Conservation (phyloP, 345 rosid genomes). For the Physaria fendleri region DNA sequence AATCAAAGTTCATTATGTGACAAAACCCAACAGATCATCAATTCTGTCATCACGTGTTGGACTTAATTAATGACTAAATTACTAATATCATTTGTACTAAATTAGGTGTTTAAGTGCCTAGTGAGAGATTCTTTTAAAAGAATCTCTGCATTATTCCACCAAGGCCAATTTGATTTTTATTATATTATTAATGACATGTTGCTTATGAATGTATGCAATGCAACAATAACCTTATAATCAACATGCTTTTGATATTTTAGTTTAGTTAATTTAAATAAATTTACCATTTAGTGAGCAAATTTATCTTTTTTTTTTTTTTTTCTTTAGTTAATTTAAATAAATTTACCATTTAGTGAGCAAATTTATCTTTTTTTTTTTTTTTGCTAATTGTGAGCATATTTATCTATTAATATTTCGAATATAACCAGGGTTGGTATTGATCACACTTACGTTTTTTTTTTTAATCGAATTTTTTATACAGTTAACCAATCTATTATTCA, state of each 20-base stretch:
- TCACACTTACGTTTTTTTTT: too few species aligned
- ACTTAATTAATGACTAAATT: neutral
- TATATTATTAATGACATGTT: neutral
- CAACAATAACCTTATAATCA: neutral
- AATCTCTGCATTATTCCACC: neutral
- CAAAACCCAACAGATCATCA: constrained; percentile 1
- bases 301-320: too few species aligned
- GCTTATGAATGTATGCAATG: neutral
- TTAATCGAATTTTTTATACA: too few species aligned
- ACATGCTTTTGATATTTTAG: neutral
- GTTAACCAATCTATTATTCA: too few species aligned
- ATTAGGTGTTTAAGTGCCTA: neutral
- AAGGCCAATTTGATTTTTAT: neutral
- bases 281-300: too few species aligned
- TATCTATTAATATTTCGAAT: too few species aligned
- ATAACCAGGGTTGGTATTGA: too few species aligned
- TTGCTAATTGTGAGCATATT: too few species aligned
- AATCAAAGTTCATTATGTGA: constrained; percentile 15
- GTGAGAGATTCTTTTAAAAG: neutral
- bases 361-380: too few species aligned
- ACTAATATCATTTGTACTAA: neutral
- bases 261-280: neutral
- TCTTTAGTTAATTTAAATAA: neutral
- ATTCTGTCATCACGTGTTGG: constrained; percentile 4
- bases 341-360: too few species aligned